Evolutionary conservation across 345 rosid genomes (phyloP).

Genomic region (Xanthoceras sorbifolium): DNA sequence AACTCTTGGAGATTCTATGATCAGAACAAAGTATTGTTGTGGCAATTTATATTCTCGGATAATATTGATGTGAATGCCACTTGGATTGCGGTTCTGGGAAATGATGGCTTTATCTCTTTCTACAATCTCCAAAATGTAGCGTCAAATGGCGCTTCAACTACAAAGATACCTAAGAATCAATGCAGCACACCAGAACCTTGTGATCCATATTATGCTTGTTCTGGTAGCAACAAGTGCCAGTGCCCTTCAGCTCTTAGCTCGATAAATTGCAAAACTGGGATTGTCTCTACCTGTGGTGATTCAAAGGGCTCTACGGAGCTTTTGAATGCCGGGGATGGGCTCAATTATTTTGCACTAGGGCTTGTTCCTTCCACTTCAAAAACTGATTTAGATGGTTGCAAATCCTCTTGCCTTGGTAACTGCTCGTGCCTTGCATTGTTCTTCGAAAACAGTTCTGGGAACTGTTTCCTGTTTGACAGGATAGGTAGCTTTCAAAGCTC

Average conservation of each 20-base stretch:
- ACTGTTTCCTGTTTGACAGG: constrained; percentile 71
- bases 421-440: constrained; percentile 84
- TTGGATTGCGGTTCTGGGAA: constrained; percentile 76
- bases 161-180: constrained; percentile 62
- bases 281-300: constrained; percentile 54
- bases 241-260: constrained; percentile 57
- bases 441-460: constrained; percentile 62
- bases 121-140: constrained; percentile 38
- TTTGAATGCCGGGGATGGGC: constrained; percentile 50
- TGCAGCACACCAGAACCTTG: constrained; percentile 79
- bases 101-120: constrained; percentile 67
- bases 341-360: constrained; percentile 64
- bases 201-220: constrained; percentile 56
- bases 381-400: constrained; percentile 64
- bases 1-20: constrained; percentile 89
- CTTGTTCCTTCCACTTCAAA: constrained; percentile 55
- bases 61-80: constrained; percentile 46
- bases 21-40: constrained; percentile 42
- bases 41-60: constrained; percentile 53
- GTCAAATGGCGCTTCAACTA: constrained; percentile 33
- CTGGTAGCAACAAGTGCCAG: constrained; percentile 49
- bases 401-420: constrained; percentile 57
- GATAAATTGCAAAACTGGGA: constrained; percentile 54
- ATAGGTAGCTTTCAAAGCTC: constrained; percentile 68
- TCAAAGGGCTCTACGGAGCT: constrained; percentile 45